Conservation (phyloP, 495 filamentous ascomycete species). For the Aspergillus biplanus region DNA sequence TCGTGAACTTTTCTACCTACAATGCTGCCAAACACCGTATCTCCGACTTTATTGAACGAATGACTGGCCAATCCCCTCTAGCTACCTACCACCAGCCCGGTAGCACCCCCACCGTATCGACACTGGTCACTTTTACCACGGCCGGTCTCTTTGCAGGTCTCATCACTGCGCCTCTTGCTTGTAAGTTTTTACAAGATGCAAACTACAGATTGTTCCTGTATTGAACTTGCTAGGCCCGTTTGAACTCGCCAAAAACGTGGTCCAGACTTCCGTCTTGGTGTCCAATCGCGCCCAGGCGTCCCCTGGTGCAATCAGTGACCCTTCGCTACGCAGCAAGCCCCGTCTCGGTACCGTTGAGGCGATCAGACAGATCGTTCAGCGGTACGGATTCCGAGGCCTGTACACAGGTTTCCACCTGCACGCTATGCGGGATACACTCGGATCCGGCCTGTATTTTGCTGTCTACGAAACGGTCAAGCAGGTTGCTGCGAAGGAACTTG, state of each 20-base stretch:
- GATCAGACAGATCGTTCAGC: slow-evolving; percentile 74
- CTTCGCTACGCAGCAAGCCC: slow-evolving; percentile 68
- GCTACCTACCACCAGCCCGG: slow-evolving; percentile 70
- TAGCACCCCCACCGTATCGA: slow-evolving; percentile 68
- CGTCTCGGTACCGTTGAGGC: slow-evolving; percentile 82
- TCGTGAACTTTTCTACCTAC: slow-evolving; percentile 93
- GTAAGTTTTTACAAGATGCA: slow-evolving; percentile 51
- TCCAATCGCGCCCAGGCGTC: slow-evolving; percentile 66
- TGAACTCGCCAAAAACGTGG: slow-evolving; percentile 90
- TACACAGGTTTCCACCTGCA: slow-evolving; percentile 89
- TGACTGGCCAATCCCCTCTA: slow-evolving; percentile 72
- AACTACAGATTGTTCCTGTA: neutral
- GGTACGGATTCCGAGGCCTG: slow-evolving; percentile 75
- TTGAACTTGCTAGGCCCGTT: slow-evolving; percentile 69
- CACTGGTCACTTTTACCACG: slow-evolving; percentile 73
- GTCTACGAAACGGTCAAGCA: slow-evolving; percentile 92
- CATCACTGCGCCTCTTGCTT: slow-evolving; percentile 80
- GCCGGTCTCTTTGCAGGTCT: slow-evolving; percentile 81
- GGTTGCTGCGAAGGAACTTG: slow-evolving; percentile 63
- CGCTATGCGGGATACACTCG: slow-evolving; percentile 81
- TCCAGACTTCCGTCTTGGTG: slow-evolving; percentile 87
- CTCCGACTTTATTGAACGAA: slow-evolving; percentile 48
- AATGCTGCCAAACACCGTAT: slow-evolving; percentile 79
- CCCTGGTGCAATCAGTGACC: slow-evolving; percentile 56
- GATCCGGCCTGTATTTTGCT: slow-evolving; percentile 87